A percentile compares a stretch with the other conserved stretches of the same genome.
Evolutionary conservation across 345 rosid genomes (phyloP).

Genomic region (Syzygium jambos): DNA sequence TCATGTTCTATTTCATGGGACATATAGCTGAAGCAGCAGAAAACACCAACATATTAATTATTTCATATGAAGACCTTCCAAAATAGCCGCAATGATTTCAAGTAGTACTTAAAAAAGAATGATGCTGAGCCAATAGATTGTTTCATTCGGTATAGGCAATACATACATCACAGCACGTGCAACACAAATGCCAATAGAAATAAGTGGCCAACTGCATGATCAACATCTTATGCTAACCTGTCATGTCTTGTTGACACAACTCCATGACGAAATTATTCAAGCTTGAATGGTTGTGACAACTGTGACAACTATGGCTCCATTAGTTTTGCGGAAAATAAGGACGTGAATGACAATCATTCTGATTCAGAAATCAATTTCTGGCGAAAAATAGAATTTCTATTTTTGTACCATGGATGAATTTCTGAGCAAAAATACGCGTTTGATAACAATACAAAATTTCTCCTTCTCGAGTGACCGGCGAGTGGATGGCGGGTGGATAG

Average conservation of each 20-base stretch:
- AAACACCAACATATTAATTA: not conserved
- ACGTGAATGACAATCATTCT: too few relatives aligned
- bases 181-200: not conserved
- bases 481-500: too few relatives aligned
- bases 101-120: not conserved
- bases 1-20: not conserved
- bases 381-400: too few relatives aligned
- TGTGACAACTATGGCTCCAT: not conserved
- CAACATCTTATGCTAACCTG: not conserved
- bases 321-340: too few relatives aligned
- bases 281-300: not conserved
- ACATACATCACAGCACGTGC: not conserved
- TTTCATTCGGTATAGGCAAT: not conserved
- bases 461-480: rapidly evolving
- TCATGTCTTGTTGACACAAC: not conserved
- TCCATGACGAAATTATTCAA: not conserved
- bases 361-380: too few relatives aligned
- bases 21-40: not conserved
- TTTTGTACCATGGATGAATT: too few relatives aligned
- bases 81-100: not conserved
- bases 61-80: not conserved
- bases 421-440: too few relatives aligned
- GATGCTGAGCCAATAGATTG: not conserved
- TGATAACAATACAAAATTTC: too few relatives aligned
- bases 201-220: not conserved